A percentile compares a stretch with the other conserved stretches of the same genome.
Evolutionary conservation across 1,139 yeast genomes (phyloP).

Genomic region (Blastobotrys ciferrii): DNA sequence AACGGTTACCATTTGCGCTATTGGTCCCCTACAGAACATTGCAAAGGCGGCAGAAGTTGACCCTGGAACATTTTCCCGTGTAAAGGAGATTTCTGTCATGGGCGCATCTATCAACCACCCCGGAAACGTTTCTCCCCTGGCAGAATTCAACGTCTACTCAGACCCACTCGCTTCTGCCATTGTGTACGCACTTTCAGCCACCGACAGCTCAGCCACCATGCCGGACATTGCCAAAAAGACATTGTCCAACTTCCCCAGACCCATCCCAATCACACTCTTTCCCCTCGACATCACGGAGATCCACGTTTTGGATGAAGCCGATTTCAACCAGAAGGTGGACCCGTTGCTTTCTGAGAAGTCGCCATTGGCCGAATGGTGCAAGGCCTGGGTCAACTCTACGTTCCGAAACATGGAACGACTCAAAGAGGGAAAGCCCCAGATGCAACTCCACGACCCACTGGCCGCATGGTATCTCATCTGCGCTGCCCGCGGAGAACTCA

Average conservation of each 20-base stretch:
- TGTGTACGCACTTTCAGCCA: constrained; percentile 38
- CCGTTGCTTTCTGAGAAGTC: constrained; percentile 25
- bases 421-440: constrained; percentile 22
- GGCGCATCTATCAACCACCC: constrained; percentile 40
- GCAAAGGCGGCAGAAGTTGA: constrained; percentile 42
- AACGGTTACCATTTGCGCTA: constrained; percentile 40
- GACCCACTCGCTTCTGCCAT: constrained; percentile 43
- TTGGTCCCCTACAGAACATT: constrained; percentile 44
- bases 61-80: constrained; percentile 39
- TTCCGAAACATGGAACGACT: constrained; percentile 33
- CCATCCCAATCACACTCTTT: constrained; percentile 35
- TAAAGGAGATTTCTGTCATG: constrained; percentile 40
- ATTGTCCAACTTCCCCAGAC: constrained; percentile 23
- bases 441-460: constrained; percentile 43
- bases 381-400: constrained; percentile 37
- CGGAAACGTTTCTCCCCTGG: constrained; percentile 43
- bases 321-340: constrained; percentile 24
- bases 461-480: constrained; percentile 39
- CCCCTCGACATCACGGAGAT: constrained; percentile 41
- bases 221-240: constrained; percentile 29
- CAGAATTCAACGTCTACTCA: constrained; percentile 44
- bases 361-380: constrained; percentile 38
- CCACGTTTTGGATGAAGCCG: constrained; percentile 32
- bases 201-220: constrained; percentile 31
- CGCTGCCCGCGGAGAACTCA: constrained; percentile 15